Evolutionary conservation across 805 yeast species (phyloP).

Genomic region (Barnettozyma wickerhamii): DNA sequence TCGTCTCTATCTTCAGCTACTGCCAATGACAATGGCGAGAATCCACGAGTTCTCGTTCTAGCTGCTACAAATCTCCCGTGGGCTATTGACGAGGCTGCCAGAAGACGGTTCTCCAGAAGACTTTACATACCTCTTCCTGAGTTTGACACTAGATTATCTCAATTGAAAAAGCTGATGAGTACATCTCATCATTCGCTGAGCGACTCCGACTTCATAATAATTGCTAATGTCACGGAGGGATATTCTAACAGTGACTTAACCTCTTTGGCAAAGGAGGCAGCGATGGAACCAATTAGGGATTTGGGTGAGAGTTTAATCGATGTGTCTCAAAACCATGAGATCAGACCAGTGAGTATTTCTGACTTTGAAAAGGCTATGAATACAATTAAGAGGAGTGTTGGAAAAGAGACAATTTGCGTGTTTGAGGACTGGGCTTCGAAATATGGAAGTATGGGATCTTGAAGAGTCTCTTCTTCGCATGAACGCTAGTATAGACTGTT

Average conservation of each 20-base stretch:
- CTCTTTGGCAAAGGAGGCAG: slow-evolving; percentile 92
- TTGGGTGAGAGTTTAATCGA: slow-evolving; percentile 78
- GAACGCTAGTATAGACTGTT: no score
- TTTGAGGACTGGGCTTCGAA: slow-evolving; percentile 87
- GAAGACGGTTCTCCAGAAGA: slow-evolving; percentile 86
- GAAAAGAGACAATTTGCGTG: slow-evolving; percentile 67
- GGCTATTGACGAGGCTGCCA: slow-evolving; percentile 96
- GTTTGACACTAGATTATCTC: slow-evolving; percentile 69
- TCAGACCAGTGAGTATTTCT: slow-evolving; percentile 64
- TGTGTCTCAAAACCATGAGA: slow-evolving; percentile 58
- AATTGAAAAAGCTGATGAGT: slow-evolving; percentile 59
- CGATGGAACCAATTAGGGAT: slow-evolving; percentile 94
- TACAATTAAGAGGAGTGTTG: slow-evolving; percentile 84
- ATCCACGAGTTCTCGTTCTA: slow-evolving; percentile 74
- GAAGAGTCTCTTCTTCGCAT: no score
- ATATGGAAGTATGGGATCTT: slow-evolving; percentile 88
- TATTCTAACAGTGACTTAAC: slow-evolving; percentile 94
- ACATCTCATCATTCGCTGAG: slow-evolving; percentile 69
- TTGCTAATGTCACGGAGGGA: slow-evolving; percentile 68
- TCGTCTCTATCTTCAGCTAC: slow-evolving; percentile 86
- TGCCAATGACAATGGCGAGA: slow-evolving; percentile 43
- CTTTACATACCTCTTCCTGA: slow-evolving; percentile 95
- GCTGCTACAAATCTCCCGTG: slow-evolving; percentile 97
- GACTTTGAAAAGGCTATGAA: slow-evolving; percentile 77
- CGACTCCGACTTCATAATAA: slow-evolving; percentile 54